These are phyloP conservation scores for Epichloe scottii DNA, from an alignment of 2,329 filamentous ascomycete genomes.

Conservation along the genomic window DNA sequence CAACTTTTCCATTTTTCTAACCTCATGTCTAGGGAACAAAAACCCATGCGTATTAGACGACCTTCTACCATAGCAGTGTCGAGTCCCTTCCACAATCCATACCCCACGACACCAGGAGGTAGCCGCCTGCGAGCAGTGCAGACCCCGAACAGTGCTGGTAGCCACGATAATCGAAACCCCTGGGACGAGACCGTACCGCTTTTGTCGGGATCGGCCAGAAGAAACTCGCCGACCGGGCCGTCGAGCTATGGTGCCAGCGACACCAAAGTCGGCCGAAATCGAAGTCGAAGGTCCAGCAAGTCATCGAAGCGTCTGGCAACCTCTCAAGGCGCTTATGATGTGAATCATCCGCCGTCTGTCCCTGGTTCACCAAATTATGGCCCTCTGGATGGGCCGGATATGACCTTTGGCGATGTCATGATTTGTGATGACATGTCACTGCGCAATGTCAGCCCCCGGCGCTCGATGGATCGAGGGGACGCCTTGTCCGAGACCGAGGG, in stretches of 20 bases:
- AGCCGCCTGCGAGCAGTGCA: conserved; percentile 25
- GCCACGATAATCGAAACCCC: conserved; percentile 31
- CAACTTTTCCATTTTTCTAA: background rate
- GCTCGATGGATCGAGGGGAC: conserved; percentile 19
- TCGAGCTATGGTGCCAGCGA: conserved; percentile 33
- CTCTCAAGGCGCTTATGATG: conserved; percentile 34
- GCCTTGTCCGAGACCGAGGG: conserved; percentile 18
- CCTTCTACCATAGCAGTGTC: conserved; percentile 32
- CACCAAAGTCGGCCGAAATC: conserved; percentile 17
- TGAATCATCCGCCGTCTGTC: conserved; percentile 58
- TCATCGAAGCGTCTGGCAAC: conserved; percentile 34
- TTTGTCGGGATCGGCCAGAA: conserved; percentile 26
- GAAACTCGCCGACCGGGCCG: conserved; percentile 12
- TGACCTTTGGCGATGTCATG: conserved; percentile 58
- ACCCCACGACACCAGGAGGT: conserved; percentile 14
- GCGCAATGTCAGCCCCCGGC: conserved; percentile 16
- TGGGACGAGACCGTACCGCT: conserved; percentile 43
- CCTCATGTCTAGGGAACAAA: conserved; percentile 37
- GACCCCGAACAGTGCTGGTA: conserved; percentile 30
- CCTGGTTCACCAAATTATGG: conserved; percentile 47
- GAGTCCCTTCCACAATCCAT: conserved; percentile 23
- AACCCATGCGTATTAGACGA: conserved; percentile 50
- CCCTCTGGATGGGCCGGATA: conserved; percentile 33
- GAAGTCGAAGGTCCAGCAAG: conserved; percentile 35
- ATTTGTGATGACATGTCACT: conserved; percentile 50